These are phyloP conservation scores for Boechera retrofracta DNA, from an alignment of 345 rosid genomes.

Conservation along the genomic window DNA sequence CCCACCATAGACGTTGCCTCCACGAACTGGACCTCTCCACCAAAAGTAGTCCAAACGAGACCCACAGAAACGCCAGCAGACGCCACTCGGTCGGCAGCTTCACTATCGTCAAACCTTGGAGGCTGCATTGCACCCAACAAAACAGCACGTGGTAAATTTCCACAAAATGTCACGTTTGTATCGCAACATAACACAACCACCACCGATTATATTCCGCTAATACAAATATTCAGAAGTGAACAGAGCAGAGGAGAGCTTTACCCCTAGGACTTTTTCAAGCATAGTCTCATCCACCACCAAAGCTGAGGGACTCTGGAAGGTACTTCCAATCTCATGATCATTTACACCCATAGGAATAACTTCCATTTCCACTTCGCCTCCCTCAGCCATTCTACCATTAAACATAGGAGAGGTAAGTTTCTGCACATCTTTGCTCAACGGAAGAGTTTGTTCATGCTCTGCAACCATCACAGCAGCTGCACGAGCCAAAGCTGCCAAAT, in stretches of 20 bases:
- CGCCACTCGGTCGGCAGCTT: conserved; percentile 96
- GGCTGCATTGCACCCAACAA: conserved; percentile 66
- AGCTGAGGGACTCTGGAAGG: conserved; percentile 72
- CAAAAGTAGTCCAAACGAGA: conserved; percentile 97
- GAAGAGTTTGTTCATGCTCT: conserved; percentile 79
- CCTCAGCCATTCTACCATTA: conserved; percentile 85
- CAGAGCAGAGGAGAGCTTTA: conserved; percentile 43
- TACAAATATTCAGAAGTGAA: conserved; percentile 4
- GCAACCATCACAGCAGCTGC: conserved; percentile 96
- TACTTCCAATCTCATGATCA: conserved; percentile 72
- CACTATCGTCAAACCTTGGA: conserved; percentile 87
- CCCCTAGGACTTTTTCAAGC: conserved; percentile 97
- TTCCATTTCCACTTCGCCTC: conserved; percentile 98
- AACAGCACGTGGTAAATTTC: conserved; percentile 6
- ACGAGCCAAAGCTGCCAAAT: conserved; percentile 94
- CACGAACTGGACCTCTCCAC: conserved; percentile 98
- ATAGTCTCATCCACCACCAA: conserved; percentile 84
- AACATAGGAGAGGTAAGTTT: conserved; percentile 75
- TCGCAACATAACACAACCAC: conserved; percentile 17
- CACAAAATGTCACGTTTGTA: conserved; percentile 8
- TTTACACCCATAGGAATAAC: conserved; percentile 87
- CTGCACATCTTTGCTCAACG: conserved; percentile 79
- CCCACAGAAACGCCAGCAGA: conserved; percentile 94
- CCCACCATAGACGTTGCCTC: conserved; percentile 94
- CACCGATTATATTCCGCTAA: neutral